Evolutionary conservation across 2,329 filamentous ascomycete species (phyloP).

Genomic region (Ceratocystis eucalypticola): DNA sequence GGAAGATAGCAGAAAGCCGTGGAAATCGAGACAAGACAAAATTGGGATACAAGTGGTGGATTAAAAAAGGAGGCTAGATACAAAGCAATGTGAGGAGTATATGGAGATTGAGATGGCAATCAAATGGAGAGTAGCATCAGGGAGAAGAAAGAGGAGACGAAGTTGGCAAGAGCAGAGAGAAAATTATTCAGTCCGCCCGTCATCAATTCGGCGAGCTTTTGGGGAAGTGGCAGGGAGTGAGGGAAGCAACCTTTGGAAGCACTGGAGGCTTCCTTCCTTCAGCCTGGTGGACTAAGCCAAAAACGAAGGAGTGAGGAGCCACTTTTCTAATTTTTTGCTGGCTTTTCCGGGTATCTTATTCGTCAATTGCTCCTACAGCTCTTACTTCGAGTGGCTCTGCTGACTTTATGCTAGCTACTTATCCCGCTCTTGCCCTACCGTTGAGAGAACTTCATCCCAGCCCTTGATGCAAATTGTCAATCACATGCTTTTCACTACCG

Average conservation of each 20-base stretch:
- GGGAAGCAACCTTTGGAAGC: not conserved
- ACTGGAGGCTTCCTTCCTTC: slow-evolving; percentile 1
- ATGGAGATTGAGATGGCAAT: not conserved
- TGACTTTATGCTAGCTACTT: not conserved
- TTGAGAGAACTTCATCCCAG: not conserved
- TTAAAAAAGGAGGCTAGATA: not conserved
- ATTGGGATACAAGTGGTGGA: not conserved
- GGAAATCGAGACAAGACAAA: not conserved
- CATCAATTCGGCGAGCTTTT: not conserved
- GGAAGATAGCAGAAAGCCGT: not conserved
- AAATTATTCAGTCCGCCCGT: not conserved
- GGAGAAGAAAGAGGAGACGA: not conserved
- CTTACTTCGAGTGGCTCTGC: not conserved
- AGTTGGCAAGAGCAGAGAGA: not conserved
- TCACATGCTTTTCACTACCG: not conserved
- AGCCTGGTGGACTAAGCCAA: not conserved
- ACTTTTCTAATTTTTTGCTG: not conserved
- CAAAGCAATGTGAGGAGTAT: not conserved
- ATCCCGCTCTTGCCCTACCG: not conserved
- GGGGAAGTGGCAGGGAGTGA: slow-evolving; percentile 1
- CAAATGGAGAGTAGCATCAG: not conserved
- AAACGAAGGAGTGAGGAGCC: not conserved
- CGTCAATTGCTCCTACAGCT: not conserved
- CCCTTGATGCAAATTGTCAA: not conserved
- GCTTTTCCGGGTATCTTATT: not conserved